phyloP scores from a whole-genome alignment of 2,329 filamentous ascomycete genomes.

The Aschersonia sp. region DNA sequence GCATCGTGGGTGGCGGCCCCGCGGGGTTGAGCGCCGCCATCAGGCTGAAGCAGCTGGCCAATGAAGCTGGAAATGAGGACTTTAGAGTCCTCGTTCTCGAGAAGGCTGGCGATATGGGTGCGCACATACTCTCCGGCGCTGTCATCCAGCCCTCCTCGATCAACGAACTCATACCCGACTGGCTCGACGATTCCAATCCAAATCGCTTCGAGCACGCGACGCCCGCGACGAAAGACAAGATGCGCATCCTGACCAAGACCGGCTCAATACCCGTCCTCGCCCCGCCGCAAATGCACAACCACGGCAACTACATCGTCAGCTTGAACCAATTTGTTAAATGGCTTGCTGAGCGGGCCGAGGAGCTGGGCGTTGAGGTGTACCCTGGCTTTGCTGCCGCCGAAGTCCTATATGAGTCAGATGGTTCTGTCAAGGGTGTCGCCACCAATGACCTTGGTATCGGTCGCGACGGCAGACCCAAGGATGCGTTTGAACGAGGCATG shows the following conservation, averaged over 20 bases:
- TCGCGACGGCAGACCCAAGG: conserved; percentile 71
- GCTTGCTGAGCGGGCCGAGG: conserved; percentile 92
- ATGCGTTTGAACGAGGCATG: conserved; percentile 91
- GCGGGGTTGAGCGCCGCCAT: conserved; percentile 89
- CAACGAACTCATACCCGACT: conserved; percentile 84
- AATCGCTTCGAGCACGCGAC: conserved; percentile 79
- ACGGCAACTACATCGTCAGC: conserved; percentile 95
- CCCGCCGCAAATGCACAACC: conserved; percentile 95
- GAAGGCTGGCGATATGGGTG: conserved; percentile 88
- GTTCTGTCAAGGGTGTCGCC: conserved; percentile 82
- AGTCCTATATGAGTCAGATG: conserved; percentile 73
- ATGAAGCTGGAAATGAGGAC: conserved; percentile 86
- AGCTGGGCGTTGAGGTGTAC: conserved; percentile 89
- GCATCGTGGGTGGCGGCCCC: conserved; percentile 92
- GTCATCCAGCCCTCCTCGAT: conserved; percentile 83
- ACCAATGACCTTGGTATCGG: conserved; percentile 88
- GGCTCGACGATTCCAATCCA: conserved; percentile 79
- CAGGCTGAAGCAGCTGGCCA: conserved; percentile 86
- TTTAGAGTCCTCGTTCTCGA: conserved; percentile 87
- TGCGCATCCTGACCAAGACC: conserved; percentile 85
- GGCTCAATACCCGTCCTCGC: conserved; percentile 66
- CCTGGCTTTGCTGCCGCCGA: conserved; percentile 92
- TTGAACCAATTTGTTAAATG: conserved; percentile 91
- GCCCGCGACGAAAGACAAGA: conserved; percentile 67
- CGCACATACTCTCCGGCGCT: conserved; percentile 90